A percentile compares a stretch with the other conserved stretches of the same genome.
Evolutionary conservation across 306 rosid species (phyloP).

Genomic region (Inga laurina): DNA sequence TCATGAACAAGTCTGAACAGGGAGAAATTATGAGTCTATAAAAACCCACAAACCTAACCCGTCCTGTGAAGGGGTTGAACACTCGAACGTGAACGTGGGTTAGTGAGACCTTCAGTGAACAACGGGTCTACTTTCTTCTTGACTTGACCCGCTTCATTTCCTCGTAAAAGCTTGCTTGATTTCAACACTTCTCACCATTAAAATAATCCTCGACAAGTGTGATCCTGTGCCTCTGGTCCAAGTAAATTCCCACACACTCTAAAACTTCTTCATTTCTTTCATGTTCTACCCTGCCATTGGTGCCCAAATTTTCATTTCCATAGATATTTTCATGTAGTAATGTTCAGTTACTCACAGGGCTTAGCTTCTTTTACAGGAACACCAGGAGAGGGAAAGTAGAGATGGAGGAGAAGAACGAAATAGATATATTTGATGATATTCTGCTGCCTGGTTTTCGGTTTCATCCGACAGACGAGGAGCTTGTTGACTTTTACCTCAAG

Average conservation of each 20-base stretch:
- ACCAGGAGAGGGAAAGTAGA: conserved; percentile 4
- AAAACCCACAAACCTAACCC: conserved; percentile 40
- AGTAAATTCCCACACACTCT: conserved; percentile 30
- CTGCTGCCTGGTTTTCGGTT: conserved; percentile 80
- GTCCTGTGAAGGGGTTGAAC: conserved; percentile 35
- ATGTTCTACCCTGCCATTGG: no score
- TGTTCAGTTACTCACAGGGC: conserved; percentile 6
- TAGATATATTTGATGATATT: conserved; percentile 61
- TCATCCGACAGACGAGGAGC: conserved; percentile 88
- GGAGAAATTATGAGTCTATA: conserved; percentile 34
- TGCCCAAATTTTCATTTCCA: no score
- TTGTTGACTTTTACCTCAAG: conserved; percentile 72
- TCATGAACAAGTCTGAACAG: conserved; percentile 42
- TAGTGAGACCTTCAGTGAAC: conserved; percentile 28
- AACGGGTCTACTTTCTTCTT: conserved; percentile 2
- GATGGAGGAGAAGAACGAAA: conserved; percentile 68
- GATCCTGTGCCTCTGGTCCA: conserved; percentile 36
- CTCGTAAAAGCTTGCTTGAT: neutral
- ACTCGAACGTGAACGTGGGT: conserved; percentile 29
- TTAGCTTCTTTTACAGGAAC: conserved; percentile 7
- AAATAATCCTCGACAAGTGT: conserved; percentile 34
- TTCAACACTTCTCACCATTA: neutral
- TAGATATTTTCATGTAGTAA: neutral
- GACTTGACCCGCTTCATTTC: conserved; percentile 16
- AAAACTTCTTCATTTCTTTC: conserved; percentile 33